A percentile compares a stretch with the other conserved stretches of the same genome.
phyloP scores from a whole-genome alignment of 106 monocot genomes.

The Dendrobium chrysotoxum region DNA sequence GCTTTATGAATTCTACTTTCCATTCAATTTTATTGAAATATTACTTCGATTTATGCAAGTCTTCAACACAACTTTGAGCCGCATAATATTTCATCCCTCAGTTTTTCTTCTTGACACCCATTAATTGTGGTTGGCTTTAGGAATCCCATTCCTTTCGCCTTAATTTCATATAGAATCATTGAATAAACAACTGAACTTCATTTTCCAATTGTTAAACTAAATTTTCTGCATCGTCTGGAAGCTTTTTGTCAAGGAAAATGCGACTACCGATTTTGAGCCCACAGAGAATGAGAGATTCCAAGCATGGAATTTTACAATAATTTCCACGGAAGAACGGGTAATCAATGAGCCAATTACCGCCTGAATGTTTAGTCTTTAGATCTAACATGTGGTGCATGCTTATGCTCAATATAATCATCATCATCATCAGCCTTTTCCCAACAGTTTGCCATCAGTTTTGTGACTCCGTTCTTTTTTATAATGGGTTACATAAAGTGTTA shows the following conservation, averaged over 20 bases:
- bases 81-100: background rate
- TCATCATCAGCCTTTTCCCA: background rate
- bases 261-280: background rate
- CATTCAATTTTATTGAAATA: background rate
- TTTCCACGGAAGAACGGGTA: background rate
- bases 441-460: too few relatives aligned
- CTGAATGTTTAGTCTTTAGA: background rate
- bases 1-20: background rate
- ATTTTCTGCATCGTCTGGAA: background rate
- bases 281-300: background rate
- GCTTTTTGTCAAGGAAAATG: background rate
- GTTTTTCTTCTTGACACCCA: background rate
- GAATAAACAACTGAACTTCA: background rate
- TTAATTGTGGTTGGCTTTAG: background rate
- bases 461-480: too few relatives aligned
- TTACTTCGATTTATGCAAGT: background rate
- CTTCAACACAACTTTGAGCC: background rate
- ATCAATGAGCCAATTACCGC: background rate
- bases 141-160: background rate
- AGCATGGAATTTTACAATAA: background rate
- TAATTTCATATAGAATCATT: background rate
- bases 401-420: background rate
- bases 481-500: too few relatives aligned
- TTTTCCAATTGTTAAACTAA: background rate
- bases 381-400: background rate